Conservation (phyloP, 176 grass and related monocot genomes). For the Puccinellia tenuiflora region DNA sequence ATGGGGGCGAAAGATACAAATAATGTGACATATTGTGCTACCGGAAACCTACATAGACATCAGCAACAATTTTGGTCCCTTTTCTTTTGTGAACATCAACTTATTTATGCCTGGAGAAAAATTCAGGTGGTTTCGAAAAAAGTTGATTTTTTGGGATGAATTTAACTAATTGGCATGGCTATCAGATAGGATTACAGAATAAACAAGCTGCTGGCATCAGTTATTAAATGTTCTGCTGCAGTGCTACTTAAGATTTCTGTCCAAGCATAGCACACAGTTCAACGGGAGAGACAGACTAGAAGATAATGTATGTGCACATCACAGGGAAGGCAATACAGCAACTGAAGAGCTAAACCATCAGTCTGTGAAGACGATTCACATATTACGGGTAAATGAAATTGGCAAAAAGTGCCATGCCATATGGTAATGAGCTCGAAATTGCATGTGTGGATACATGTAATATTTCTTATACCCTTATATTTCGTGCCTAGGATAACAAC, state of each 20-base stretch:
- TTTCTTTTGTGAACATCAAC: background rate
- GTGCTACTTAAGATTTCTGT: background rate
- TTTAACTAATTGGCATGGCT: background rate
- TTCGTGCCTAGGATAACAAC: background rate
- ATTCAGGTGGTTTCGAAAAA: background rate
- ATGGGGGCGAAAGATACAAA: background rate
- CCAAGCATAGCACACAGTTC: conserved; percentile 1
- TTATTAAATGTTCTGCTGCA: background rate
- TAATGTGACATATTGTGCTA: background rate
- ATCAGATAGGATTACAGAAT: conserved; percentile 4
- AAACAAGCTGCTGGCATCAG: background rate
- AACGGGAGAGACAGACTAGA: background rate
- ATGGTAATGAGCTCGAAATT: background rate
- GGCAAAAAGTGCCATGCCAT: background rate
- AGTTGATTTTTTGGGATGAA: background rate
- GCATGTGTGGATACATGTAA: background rate
- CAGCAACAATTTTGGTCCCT: background rate
- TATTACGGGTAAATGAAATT: conserved; percentile 6
- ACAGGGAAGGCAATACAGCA: conserved; percentile 11
- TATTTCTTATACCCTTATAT: background rate
- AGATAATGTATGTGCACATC: background rate
- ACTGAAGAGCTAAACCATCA: conserved; percentile 11
- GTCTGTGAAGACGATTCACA: background rate
- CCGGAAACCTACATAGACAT: background rate
- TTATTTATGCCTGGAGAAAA: conserved; percentile 7